Percentiles rank a stretch among this genome's conserved stretches.
phyloP scores from a whole-genome alignment of 306 rosid genomes.

The Hippophae gyantsensis region DNA sequence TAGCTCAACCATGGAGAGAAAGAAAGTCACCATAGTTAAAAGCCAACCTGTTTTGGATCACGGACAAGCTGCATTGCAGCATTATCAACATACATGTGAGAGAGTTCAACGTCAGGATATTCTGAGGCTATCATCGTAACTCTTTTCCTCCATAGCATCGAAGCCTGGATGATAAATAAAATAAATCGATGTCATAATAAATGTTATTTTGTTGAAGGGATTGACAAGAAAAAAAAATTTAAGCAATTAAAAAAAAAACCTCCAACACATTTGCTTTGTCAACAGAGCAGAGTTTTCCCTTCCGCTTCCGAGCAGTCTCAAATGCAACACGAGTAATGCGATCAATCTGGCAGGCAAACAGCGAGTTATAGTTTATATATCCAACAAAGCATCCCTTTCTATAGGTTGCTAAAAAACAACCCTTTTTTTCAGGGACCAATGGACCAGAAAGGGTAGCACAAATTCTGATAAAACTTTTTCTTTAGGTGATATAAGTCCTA shows the following conservation, averaged over 20 bases:
- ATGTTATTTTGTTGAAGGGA: not conserved
- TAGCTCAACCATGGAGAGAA: conserved; percentile 14
- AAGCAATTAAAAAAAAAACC: conserved; percentile 33
- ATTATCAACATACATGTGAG: conserved; percentile 96
- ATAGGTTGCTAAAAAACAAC: too few species aligned
- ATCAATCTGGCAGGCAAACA: conserved; percentile 50
- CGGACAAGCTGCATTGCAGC: conserved; percentile 94
- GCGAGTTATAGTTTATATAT: too few species aligned
- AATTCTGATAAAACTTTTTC: too few species aligned
- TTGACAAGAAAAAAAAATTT: not conserved
- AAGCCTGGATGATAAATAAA: conserved; percentile 48
- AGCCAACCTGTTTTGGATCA: conserved; percentile 75
- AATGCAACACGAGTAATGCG: conserved; percentile 83
- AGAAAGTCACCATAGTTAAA: conserved; percentile 2
- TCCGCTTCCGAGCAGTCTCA: conserved; percentile 74
- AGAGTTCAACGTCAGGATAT: conserved; percentile 84
- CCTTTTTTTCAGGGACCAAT: too few species aligned
- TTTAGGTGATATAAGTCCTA: too few species aligned
- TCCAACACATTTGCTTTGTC: conserved; percentile 97
- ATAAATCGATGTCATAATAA: not conserved
- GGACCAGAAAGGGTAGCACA: too few species aligned
- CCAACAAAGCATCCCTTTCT: too few species aligned
- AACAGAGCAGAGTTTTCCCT: conserved; percentile 76
- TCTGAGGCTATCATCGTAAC: conserved; percentile 52
- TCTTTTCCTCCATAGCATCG: conserved; percentile 86